Base-by-base conservation (phyloP, 352 stramenopile genomes). In the Pythium volutum region DNA sequence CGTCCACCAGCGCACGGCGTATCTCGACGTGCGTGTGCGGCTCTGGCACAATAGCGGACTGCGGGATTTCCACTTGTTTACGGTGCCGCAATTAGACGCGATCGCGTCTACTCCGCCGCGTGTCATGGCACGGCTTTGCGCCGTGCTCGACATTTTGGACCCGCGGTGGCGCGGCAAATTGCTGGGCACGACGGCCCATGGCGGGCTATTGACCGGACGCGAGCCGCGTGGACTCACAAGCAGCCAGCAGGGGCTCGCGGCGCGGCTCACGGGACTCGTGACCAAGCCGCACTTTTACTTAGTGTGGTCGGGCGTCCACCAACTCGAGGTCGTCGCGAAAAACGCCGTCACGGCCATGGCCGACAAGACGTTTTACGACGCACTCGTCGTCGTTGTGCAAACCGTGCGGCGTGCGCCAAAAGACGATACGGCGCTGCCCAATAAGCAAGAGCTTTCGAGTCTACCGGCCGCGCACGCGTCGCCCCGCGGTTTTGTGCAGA, bases 301-400 rank as follows among this genome's bases (percentile, higher is more conserved):
- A 12, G 75, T 89, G 26, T 89, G 79, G 79, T 83, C 69, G 42
- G 75, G 67, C 22, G 62, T 84, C 41, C 66, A 89, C 46, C 74
- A 87, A 41, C 55, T 89, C 41, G 77, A 89, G 54, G 52, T 81
- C 47, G 77, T 87, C 6, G 74, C 84, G 36, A 84, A 85, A 45
- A 84, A 84, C 31, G 79, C 71, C 9, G 67, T 87, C 10, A 56
- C 45, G 0, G 48, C 68, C 1, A 75, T 89, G 49, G 77, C 75
- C 49, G 55, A 76, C 5, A 74, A 76, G n/a, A 55, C 75, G n/a
- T 0, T 88, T 64, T 80, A 76, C 46, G 69, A 84, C 34, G 68
- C 85, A 38, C 59, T 88, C 8, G 67, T 82, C n/a, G 55, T 53
- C 1, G 49, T 85, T n/a, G 47, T 87, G 25, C 70, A 71, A 23